These are phyloP conservation scores for Basipetospora chlamydospora DNA, from an alignment of 2,329 filamentous ascomycete genomes.

Conservation along the genomic window DNA sequence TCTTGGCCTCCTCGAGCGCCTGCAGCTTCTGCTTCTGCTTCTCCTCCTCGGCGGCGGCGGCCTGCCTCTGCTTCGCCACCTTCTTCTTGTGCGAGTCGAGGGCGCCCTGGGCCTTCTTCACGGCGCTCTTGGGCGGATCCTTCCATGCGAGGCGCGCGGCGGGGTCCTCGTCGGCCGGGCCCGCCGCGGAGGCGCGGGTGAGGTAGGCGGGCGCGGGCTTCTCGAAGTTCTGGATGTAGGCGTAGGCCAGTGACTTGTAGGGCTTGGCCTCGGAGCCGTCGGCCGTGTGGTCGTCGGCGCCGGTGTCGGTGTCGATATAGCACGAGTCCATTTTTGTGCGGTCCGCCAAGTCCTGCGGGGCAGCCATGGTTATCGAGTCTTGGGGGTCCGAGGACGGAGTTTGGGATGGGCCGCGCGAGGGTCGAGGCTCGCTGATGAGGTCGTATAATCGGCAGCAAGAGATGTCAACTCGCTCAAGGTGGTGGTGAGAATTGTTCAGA, in stretches of 20 bases:
- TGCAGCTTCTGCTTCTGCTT: constrained; percentile 55
- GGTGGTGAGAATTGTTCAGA: not conserved
- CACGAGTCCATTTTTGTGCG: constrained; percentile 33
- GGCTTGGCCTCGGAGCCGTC: constrained; percentile 58
- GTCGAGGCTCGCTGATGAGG: too few relatives aligned
- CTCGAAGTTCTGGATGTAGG: constrained; percentile 56
- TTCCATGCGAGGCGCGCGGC: constrained; percentile 58
- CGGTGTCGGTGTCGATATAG: constrained; percentile 71
- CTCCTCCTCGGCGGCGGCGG: constrained; percentile 57
- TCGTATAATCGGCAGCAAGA: too few relatives aligned
- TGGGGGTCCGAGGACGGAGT: too few relatives aligned
- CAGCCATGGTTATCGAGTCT: constrained; percentile 19
- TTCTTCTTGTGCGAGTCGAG: constrained; percentile 73
- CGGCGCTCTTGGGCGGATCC: constrained; percentile 64
- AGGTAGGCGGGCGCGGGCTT: constrained; percentile 46
- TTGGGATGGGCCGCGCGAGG: too few relatives aligned
- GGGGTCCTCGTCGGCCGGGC: constrained; percentile 46
- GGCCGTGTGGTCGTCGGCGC: constrained; percentile 52
- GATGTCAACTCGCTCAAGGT: too few relatives aligned
- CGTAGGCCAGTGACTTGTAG: constrained; percentile 68
- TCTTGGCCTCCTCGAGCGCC: constrained; percentile 61
- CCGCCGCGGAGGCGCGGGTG: constrained; percentile 52
- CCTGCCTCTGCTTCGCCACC: constrained; percentile 60
- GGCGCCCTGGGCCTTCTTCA: constrained; percentile 71
- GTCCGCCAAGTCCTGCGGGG: constrained; percentile 34